phyloP scores from a whole-genome alignment of 345 rosid species.

The Corchorus capsularis region DNA sequence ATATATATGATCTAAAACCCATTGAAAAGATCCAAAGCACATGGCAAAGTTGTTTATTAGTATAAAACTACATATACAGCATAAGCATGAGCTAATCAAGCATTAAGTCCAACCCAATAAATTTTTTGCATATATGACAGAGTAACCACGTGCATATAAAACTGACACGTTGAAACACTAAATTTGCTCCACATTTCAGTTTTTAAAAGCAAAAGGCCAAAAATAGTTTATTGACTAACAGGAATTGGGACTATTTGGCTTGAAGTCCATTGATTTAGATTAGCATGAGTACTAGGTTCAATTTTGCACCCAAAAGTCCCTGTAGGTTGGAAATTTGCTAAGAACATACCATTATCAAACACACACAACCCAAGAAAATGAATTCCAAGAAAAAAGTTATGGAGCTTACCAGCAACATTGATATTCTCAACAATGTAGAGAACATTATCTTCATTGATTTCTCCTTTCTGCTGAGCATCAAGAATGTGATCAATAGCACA shows the following conservation, averaged over 20 bases:
- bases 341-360: background rate
- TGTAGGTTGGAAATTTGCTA: background rate
- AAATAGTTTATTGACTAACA: background rate
- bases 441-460: conserved; percentile 94
- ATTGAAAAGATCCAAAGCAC: background rate
- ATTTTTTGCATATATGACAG: background rate
- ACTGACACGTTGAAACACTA: background rate
- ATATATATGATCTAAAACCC: background rate
- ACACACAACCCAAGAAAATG: background rate
- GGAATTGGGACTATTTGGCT: background rate
- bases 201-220: background rate
- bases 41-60: no score
- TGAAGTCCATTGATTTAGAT: background rate
- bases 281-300: background rate
- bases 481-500: conserved; percentile 95
- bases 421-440: conserved; percentile 98
- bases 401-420: conserved; percentile 79
- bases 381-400: background rate
- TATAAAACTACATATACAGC: no score
- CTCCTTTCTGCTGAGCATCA: conserved; percentile 89
- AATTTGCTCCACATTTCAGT: background rate
- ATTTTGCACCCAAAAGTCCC: background rate
- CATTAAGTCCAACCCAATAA: background rate
- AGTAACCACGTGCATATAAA: no score
- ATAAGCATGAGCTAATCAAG: no score